phyloP scores from a whole-genome alignment of 805 yeast genomes.

The Torulaspora microellipsoides region DNA sequence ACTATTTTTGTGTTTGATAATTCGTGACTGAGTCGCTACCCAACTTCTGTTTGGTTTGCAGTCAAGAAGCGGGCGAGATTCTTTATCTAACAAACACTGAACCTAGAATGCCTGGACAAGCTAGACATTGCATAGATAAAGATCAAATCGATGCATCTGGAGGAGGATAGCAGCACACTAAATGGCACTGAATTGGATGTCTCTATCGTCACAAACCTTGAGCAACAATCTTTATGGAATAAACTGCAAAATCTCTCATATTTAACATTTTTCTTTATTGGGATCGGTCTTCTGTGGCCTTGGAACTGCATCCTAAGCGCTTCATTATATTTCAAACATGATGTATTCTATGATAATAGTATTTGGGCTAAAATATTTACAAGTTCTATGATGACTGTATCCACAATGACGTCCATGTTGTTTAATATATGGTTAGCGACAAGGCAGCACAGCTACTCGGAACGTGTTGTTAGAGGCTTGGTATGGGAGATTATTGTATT shows the following conservation, averaged over 20 bases:
- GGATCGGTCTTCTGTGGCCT: constrained; percentile 87
- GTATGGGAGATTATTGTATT: constrained; percentile 55
- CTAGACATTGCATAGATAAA: too few relatives aligned
- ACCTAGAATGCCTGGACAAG: too few relatives aligned
- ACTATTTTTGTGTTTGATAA: too few relatives aligned
- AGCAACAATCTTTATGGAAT: constrained; percentile 12
- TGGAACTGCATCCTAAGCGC: constrained; percentile 93
- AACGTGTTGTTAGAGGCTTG: constrained; percentile 59
- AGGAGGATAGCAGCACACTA: too few relatives aligned
- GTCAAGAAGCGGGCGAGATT: too few relatives aligned
- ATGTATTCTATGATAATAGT: constrained; percentile 46
- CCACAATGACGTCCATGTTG: constrained; percentile 62
- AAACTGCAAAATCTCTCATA: constrained; percentile 37
- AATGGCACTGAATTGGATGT: neutral
- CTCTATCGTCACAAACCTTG: neutral
- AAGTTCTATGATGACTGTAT: constrained; percentile 83
- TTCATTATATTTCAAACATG: constrained; percentile 69
- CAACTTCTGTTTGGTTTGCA: too few relatives aligned
- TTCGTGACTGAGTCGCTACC: too few relatives aligned
- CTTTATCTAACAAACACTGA: too few relatives aligned
- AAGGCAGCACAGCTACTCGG: constrained; percentile 52
- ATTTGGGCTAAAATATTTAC: constrained; percentile 56
- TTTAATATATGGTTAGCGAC: constrained; percentile 61
- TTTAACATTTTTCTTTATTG: constrained; percentile 59
- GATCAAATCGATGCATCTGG: too few relatives aligned